Conservation (phyloP, 2,329 filamentous ascomycete genomes). For the Cladosporium oxysporum region DNA sequence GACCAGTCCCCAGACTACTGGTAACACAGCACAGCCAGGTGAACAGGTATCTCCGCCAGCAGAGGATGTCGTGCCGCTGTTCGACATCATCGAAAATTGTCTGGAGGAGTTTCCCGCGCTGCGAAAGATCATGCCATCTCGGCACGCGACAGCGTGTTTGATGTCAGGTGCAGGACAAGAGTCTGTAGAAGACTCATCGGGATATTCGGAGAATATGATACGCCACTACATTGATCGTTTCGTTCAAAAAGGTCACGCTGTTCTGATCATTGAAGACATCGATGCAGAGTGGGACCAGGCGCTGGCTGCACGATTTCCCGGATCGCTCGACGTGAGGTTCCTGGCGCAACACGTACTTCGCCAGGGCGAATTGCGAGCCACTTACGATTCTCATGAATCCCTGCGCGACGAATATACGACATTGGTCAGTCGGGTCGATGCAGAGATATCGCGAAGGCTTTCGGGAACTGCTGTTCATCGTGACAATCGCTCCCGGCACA, state of each 20-base stretch:
- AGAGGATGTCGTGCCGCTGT: not conserved
- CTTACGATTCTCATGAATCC: not conserved
- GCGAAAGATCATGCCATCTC: not conserved
- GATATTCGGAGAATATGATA: too few species aligned
- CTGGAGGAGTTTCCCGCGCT: not conserved
- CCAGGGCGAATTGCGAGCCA: not conserved
- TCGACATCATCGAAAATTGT: not conserved
- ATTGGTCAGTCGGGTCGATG: not conserved
- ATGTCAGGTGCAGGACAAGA: not conserved
- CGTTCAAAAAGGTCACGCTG: not conserved
- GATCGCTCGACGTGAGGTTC: not conserved
- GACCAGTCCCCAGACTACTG: too few species aligned
- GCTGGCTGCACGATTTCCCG: not conserved
- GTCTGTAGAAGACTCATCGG: too few species aligned
- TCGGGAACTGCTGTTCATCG: not conserved
- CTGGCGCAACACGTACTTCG: not conserved
- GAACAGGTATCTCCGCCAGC: not conserved
- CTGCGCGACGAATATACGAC: not conserved
- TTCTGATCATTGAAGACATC: not conserved
- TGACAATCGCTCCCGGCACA: not conserved
- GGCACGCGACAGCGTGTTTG: not conserved
- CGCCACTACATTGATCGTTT: too few species aligned
- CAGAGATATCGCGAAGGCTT: not conserved
- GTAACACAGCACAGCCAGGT: not conserved
- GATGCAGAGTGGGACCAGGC: not conserved